These are phyloP conservation scores for Tanacetum coccineum DNA, from an alignment of 129 eudicot species.

Conservation along the genomic window DNA sequence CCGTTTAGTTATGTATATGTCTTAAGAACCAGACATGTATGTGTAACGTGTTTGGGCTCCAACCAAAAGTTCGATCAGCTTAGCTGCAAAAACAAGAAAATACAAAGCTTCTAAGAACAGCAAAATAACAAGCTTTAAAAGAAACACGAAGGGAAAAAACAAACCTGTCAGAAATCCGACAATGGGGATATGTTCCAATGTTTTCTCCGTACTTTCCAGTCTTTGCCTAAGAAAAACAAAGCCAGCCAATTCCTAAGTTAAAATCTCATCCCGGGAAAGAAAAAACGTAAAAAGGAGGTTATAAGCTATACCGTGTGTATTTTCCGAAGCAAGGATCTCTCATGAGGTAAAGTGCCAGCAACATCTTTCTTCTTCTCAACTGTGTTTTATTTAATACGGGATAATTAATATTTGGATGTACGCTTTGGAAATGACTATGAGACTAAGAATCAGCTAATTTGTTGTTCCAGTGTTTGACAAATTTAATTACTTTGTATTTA, in stretches of 20 bases:
- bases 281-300: not conserved
- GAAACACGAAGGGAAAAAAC: not conserved
- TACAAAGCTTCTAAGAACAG: not conserved
- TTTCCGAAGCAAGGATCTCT: slow-evolving; percentile 90
- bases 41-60: slow-evolving; percentile 98
- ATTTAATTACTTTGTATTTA: no score
- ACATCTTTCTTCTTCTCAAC: slow-evolving; percentile 77
- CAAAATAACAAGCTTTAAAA: not conserved
- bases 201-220: slow-evolving; percentile 59
- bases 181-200: slow-evolving; percentile 71
- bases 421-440: no score
- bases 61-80: slow-evolving; percentile 77
- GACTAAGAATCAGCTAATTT: no score
- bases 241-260: slow-evolving; percentile 9
- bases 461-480: no score
- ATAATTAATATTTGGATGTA: not conserved
- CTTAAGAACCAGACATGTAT: slow-evolving; percentile 92
- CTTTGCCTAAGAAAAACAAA: slow-evolving; percentile 46
- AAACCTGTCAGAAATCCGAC: slow-evolving; percentile 82
- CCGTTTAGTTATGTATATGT: not conserved
- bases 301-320: slow-evolving; percentile 64
- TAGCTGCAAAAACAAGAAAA: slow-evolving; percentile 51
- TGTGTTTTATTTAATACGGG: slow-evolving; percentile 25
- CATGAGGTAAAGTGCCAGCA: slow-evolving; percentile 93
- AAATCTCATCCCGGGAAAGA: not conserved